These are phyloP conservation scores for Kockovaella imperatae DNA, from an alignment of 768 basidiomycete species.

Conservation along the genomic window DNA sequence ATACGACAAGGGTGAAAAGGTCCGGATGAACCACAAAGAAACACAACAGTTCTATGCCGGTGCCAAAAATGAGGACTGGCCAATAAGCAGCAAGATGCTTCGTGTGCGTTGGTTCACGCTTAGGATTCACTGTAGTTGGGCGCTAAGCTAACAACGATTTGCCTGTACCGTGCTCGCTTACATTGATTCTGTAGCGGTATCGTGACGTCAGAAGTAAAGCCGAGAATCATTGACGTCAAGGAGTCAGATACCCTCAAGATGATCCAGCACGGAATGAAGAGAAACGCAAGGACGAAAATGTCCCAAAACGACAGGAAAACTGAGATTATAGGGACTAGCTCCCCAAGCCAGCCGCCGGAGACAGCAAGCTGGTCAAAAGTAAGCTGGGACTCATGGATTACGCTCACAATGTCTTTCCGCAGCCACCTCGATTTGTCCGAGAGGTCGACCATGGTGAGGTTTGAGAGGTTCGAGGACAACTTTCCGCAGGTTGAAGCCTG, in stretches of 20 bases:
- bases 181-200: conserved; percentile 19
- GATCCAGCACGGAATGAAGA: conserved; percentile 13
- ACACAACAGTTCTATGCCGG: conserved; percentile 10
- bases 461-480: no score
- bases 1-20: conserved; percentile 26
- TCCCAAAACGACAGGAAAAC: conserved; percentile 15
- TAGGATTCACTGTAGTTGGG: not conserved
- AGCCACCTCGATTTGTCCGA: conserved; percentile 1
- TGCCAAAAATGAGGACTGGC: conserved; percentile 18
- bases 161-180: conserved; percentile 2
- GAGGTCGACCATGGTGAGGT: not conserved
- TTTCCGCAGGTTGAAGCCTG: no score
- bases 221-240: conserved; percentile 10
- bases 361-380: conserved; percentile 11
- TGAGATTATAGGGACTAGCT: conserved; percentile 8
- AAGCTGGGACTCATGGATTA: not conserved
- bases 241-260: conserved; percentile 6
- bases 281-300: conserved; percentile 6
- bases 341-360: conserved; percentile 18
- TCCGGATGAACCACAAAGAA: conserved; percentile 29
- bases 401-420: not conserved
- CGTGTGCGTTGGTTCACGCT: conserved; percentile 1
- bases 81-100: conserved; percentile 27
- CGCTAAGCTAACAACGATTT: not conserved
- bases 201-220: conserved; percentile 13